Conservation (phyloP, 2,329 filamentous ascomycete species). For the Xylariales sp. region DNA sequence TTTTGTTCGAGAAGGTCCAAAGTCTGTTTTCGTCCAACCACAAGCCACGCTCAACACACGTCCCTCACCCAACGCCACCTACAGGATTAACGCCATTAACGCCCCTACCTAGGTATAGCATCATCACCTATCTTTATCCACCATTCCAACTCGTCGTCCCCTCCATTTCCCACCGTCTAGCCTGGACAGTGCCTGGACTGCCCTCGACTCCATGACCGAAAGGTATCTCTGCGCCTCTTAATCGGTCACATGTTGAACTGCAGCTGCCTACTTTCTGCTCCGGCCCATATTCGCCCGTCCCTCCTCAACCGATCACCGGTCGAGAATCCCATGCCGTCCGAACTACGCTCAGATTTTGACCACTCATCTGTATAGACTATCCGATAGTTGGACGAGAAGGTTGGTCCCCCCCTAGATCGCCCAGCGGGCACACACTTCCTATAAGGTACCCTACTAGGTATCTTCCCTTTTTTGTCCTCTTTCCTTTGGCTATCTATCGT, state of each 20-base stretch:
- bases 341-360: neutral
- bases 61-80: conserved; percentile 44
- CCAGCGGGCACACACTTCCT: neutral
- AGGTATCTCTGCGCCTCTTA: conserved; percentile 1
- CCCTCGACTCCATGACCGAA: neutral
- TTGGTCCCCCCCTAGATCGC: neutral
- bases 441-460: conserved; percentile 13
- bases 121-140: conserved; percentile 13
- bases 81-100: conserved; percentile 40
- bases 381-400: neutral
- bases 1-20: conserved; percentile 11
- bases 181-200: conserved; percentile 10
- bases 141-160: conserved; percentile 3
- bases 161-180: neutral
- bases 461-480: neutral
- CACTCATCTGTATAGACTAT: neutral
- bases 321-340: neutral
- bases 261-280: conserved; percentile 11
- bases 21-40: conserved; percentile 49
- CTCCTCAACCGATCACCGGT: conserved; percentile 20
- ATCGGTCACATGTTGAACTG: conserved; percentile 24
- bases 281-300: conserved; percentile 13
- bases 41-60: conserved; percentile 47
- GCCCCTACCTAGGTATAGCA: conserved; percentile 21
- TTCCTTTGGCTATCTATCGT: neutral